Evolutionary conservation across 371 early-diverging fungal species (phyloP).

Genomic region (Apophysomyces trapeziformis): DNA sequence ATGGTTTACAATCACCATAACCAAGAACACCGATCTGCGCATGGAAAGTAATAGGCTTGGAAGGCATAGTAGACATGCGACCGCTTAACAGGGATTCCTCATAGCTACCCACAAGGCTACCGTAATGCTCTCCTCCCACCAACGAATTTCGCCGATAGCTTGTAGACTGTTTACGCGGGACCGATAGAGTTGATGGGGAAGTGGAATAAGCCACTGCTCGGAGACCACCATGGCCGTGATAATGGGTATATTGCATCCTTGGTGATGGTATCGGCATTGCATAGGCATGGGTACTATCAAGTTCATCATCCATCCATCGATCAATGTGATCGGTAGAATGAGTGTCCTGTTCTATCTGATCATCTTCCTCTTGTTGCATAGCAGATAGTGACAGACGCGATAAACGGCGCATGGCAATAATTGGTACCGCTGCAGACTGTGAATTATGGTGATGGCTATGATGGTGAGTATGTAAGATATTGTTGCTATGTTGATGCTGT

Average conservation of each 20-base stretch:
- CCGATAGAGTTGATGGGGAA: conserved; percentile 28
- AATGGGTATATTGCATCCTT: conserved; percentile 50
- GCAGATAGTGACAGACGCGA: conserved; percentile 50
- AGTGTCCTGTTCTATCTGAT: background rate
- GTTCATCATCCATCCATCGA: background rate
- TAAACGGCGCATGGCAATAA: conserved; percentile 35
- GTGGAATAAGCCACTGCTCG: conserved; percentile 39
- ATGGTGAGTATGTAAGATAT: background rate
- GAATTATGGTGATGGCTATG: background rate
- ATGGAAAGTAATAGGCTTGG: conserved; percentile 73
- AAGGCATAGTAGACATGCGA: conserved; percentile 81
- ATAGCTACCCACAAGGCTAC: conserved; percentile 78
- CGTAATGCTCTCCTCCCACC: conserved; percentile 39
- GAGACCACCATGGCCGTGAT: conserved; percentile 24
- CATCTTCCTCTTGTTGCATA: conserved; percentile 36
- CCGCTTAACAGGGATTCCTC: conserved; percentile 85
- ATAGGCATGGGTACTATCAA: background rate
- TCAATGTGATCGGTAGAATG: background rate
- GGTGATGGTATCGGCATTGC: conserved; percentile 40
- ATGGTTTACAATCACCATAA: conserved; percentile 60
- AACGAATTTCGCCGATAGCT: conserved; percentile 14
- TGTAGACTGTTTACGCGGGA: conserved; percentile 5
- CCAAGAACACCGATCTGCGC: conserved; percentile 80
- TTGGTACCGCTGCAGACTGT: background rate
- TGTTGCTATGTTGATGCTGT: no score